Evolutionary conservation across 495 filamentous ascomycete species (phyloP).

Genomic region (Oleoguttula mirabilis): DNA sequence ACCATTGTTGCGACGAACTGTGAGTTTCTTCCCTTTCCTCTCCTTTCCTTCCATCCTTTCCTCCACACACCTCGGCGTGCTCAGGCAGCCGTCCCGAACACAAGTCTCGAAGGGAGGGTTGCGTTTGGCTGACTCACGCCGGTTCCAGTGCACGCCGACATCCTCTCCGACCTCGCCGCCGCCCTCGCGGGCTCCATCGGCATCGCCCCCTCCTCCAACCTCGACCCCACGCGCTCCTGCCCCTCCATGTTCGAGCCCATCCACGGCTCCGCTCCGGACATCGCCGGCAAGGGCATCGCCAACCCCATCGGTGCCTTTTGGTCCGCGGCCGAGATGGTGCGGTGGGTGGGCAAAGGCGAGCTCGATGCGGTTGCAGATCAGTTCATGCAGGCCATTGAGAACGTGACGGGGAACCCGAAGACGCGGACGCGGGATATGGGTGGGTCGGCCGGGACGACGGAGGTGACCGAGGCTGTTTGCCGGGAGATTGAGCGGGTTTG

Average conservation of each 20-base stretch:
- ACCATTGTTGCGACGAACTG: conserved; percentile 34
- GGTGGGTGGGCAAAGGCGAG: conserved; percentile 41
- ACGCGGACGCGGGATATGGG: conserved; percentile 52
- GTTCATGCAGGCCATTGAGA: conserved; percentile 49
- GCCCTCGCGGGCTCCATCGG: conserved; percentile 31
- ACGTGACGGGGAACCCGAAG: conserved; percentile 41
- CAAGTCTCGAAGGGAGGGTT: too few relatives aligned
- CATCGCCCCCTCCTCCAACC: conserved; percentile 46
- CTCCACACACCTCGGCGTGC: too few relatives aligned
- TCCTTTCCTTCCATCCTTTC: neutral
- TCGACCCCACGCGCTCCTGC: conserved; percentile 48
- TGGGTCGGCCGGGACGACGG: conserved; percentile 41
- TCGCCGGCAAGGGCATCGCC: conserved; percentile 57
- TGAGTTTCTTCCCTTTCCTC: conserved; percentile 7
- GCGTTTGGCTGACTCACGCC: too few relatives aligned
- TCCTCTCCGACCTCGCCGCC: conserved; percentile 38
- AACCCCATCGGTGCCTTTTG: conserved; percentile 63
- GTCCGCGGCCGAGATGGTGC: conserved; percentile 57
- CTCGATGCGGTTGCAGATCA: conserved; percentile 41
- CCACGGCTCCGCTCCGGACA: conserved; percentile 58
- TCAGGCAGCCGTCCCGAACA: too few relatives aligned
- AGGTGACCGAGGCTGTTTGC: conserved; percentile 52
- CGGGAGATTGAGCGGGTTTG: conserved; percentile 29
- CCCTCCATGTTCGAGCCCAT: conserved; percentile 60
- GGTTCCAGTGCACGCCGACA: conserved; percentile 29